Conservation (phyloP, 257 asterid genomes). For the Gynochthodes officinalis region DNA sequence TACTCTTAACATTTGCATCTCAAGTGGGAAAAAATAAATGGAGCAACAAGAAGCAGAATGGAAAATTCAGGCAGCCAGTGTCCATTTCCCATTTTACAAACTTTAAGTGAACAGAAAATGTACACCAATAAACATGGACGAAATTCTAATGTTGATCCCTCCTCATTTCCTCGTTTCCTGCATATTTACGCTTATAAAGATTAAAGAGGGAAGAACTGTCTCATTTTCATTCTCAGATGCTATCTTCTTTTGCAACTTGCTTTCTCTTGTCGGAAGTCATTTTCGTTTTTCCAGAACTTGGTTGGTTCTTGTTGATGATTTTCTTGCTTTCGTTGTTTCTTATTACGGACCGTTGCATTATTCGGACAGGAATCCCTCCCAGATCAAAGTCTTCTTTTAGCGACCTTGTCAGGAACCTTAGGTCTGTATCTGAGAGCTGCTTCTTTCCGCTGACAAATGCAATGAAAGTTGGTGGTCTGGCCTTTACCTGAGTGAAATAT, state of each 20-base stretch:
- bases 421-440: slow-evolving; percentile 63
- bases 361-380: slow-evolving; percentile 89
- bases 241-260: slow-evolving; percentile 30
- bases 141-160: no score
- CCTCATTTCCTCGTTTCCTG: no score
- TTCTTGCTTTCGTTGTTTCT: slow-evolving; percentile 31
- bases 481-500: slow-evolving; percentile 95
- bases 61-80: no score
- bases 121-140: no score
- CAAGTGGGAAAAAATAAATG: no score
- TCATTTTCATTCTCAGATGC: background rate
- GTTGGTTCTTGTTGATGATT: slow-evolving; percentile 34
- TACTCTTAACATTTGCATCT: no score
- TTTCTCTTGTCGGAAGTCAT: slow-evolving; percentile 61
- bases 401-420: slow-evolving; percentile 81
- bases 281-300: slow-evolving; percentile 31
- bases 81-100: no score
- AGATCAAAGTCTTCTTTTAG: slow-evolving; percentile 88
- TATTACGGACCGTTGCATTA: slow-evolving; percentile 61
- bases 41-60: no score
- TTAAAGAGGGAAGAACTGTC: background rate
- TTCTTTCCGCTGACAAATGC: slow-evolving; percentile 76
- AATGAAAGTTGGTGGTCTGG: slow-evolving; percentile 94
- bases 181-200: background rate
- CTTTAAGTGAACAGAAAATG: no score